A percentile compares a stretch with the other conserved stretches of the same genome.
These are phyloP conservation scores for Athelia psychrophila DNA, from an alignment of 1,284 basidiomycete genomes.

Conservation along the genomic window DNA sequence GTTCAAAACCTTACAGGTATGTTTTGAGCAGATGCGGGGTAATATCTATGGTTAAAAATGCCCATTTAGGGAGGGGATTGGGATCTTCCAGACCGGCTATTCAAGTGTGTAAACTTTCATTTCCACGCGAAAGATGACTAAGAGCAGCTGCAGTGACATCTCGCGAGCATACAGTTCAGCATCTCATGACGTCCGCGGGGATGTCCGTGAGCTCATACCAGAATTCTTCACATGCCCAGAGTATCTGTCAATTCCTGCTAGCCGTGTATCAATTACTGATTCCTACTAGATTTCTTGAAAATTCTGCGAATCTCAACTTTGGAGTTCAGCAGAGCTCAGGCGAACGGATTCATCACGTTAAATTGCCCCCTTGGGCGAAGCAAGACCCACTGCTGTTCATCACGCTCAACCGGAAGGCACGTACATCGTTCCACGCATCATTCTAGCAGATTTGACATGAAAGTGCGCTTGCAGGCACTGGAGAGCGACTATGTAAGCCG, in stretches of 20 bases:
- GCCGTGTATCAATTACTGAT: not conserved
- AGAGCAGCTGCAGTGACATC: constrained; percentile 52
- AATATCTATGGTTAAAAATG: not conserved
- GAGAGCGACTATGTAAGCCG: constrained; percentile 90
- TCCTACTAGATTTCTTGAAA: constrained; percentile 62
- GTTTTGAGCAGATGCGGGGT: constrained; percentile 11
- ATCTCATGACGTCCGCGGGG: constrained; percentile 83
- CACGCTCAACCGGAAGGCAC: constrained; percentile 73
- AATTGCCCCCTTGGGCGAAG: constrained; percentile 90
- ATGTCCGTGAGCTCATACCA: constrained; percentile 93
- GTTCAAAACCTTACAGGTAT: constrained; percentile 83
- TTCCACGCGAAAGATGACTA: not conserved
- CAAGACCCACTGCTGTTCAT: constrained; percentile 85
- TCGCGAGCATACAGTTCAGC: constrained; percentile 83
- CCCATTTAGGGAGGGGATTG: constrained; percentile 79
- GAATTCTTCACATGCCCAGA: constrained; percentile 87
- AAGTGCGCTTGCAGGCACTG: constrained; percentile 58
- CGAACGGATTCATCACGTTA: constrained; percentile 85
- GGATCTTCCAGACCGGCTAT: constrained; percentile 93
- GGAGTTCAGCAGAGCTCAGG: constrained; percentile 82
- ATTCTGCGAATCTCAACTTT: constrained; percentile 76
- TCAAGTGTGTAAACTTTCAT: constrained; percentile 49
- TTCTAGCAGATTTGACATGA: not conserved
- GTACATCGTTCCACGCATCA: constrained; percentile 10
- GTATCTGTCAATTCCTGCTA: constrained; percentile 32